Evolutionary conservation across 2,329 filamentous ascomycete species (phyloP).

Genomic region (Escovopsis weberi): DNA sequence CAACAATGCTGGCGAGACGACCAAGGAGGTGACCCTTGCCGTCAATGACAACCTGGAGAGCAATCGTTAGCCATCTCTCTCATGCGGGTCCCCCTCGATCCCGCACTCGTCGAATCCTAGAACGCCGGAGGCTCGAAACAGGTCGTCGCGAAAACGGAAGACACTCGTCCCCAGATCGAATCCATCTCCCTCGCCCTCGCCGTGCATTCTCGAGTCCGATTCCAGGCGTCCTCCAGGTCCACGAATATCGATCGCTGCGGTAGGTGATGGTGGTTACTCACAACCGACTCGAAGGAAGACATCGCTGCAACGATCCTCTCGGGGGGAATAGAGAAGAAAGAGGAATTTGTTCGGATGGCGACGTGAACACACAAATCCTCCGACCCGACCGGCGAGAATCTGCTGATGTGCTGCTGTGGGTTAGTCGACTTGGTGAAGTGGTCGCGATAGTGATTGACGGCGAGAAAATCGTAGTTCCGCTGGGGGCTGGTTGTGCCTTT

Average conservation of each 20-base stretch:
- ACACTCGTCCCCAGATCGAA: slow-evolving; percentile 1
- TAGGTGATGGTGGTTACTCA: slow-evolving; percentile 32
- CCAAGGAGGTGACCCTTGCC: slow-evolving; percentile 99
- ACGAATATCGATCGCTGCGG: slow-evolving; percentile 3
- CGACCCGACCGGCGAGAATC: slow-evolving; percentile 23
- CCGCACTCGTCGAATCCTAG: slow-evolving; percentile 1
- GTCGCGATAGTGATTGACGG: slow-evolving; percentile 25
- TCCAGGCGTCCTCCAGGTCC: slow-evolving; percentile 1
- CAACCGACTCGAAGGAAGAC: slow-evolving; percentile 57
- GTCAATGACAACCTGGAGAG: slow-evolving; percentile 82
- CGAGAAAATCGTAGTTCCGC: slow-evolving; percentile 27
- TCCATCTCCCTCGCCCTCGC: background rate
- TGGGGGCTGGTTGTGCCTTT: slow-evolving; percentile 27
- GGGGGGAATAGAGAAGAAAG: slow-evolving; percentile 15
- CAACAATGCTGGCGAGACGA: slow-evolving; percentile 93
- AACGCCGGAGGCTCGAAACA: slow-evolving; percentile 2
- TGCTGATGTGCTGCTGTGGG: slow-evolving; percentile 26
- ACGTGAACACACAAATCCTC: slow-evolving; percentile 23
- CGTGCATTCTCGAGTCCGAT: slow-evolving; percentile 1
- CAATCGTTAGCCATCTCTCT: slow-evolving; percentile 9
- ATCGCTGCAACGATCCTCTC: slow-evolving; percentile 34
- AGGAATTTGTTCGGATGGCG: slow-evolving; percentile 20
- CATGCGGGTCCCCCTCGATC: background rate
- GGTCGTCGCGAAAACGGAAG: background rate
- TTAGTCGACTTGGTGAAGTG: slow-evolving; percentile 27